Conservation (phyloP, 2,329 filamentous ascomycete genomes). For the Aspergillus sp. region DNA sequence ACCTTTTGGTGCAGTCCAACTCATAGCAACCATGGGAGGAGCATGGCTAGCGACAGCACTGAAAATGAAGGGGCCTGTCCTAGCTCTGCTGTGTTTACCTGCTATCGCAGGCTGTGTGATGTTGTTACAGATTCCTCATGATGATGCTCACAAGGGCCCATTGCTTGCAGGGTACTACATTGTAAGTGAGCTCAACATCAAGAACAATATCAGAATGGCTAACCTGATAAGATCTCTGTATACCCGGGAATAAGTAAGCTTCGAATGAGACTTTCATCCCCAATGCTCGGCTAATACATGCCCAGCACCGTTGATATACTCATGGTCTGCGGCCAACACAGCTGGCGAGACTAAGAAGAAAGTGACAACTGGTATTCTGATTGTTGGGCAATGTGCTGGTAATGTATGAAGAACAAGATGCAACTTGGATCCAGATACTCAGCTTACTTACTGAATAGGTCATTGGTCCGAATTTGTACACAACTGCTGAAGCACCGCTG, state of each 20-base stretch:
- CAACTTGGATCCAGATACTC: neutral
- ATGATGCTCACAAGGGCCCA: constrained; percentile 42
- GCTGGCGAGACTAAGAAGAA: constrained; percentile 68
- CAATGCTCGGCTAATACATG: constrained; percentile 10
- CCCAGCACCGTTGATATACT: constrained; percentile 62
- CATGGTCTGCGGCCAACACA: constrained; percentile 60
- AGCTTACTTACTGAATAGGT: constrained; percentile 33
- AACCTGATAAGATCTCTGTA: constrained; percentile 44
- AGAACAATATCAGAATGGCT: constrained; percentile 1
- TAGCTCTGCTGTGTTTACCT: constrained; percentile 51
- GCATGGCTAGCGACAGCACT: constrained; percentile 52
- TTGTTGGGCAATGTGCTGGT: constrained; percentile 61
- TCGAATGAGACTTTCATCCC: no score
- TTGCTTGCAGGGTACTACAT: constrained; percentile 56
- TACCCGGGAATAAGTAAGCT: constrained; percentile 53
- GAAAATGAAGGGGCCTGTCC: constrained; percentile 53
- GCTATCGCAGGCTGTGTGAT: constrained; percentile 55
- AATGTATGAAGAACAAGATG: constrained; percentile 39
- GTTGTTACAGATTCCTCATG: constrained; percentile 48
- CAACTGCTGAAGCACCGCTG: constrained; percentile 53
- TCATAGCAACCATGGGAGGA: constrained; percentile 55
- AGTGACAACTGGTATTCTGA: constrained; percentile 59
- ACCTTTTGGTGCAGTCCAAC: constrained; percentile 57
- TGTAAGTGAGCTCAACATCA: constrained; percentile 10
- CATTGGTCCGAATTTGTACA: constrained; percentile 61